Evolutionary conservation across 305 asterid genomes (phyloP), one percentile per base, ranked within the genome.

Genomic region (Solanum aculeatissimum): DNA sequence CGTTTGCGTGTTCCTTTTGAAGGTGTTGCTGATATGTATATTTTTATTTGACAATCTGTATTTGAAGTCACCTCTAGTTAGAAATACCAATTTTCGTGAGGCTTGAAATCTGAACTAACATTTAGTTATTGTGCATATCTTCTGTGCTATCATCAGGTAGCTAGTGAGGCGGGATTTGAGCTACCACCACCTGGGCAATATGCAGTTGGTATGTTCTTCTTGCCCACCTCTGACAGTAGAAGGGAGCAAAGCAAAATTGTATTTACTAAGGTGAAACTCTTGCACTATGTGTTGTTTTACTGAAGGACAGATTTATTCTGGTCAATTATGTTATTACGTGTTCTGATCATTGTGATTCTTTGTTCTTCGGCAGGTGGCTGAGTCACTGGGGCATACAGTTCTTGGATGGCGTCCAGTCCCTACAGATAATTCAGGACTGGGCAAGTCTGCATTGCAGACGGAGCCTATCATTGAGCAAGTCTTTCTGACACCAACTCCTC

Each of bases 191-290:
- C 93, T 9, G 98, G 98, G 25, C 92, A 94, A 83, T 97, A 95
- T 89, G 99, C 99, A 27, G 97, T 97, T 75, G 99, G 99, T 88
- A 94, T 97, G 99, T 94, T 97, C 86, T 97, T 97, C 95, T 90
- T 97, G 92, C 99, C 99, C 82, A 93, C 95, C 58, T 94, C 98
- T 19, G 98, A 93, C 60, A 90, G 92, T 87, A 86, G 99, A 86
- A 91, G 99, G 90, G 98, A 97, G 68, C 96, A 94, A 80, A 95
- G 99, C 88, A 97, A 95, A 90, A 89, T 90, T 88, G 97, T 97
- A 54, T 97, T 97, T 86, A 85, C 93, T 18, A 97, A 94, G 99
- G 99, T 95, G 86, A 72, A 79, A 63, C 72, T 80, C 57, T 29
- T 18, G 25, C 49, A 49, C 45, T 27, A 49, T 51, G 58, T 65